These are phyloP conservation scores for Amphicarpaea edgeworthii DNA, from an alignment of 306 rosid species.

Conservation along the genomic window DNA sequence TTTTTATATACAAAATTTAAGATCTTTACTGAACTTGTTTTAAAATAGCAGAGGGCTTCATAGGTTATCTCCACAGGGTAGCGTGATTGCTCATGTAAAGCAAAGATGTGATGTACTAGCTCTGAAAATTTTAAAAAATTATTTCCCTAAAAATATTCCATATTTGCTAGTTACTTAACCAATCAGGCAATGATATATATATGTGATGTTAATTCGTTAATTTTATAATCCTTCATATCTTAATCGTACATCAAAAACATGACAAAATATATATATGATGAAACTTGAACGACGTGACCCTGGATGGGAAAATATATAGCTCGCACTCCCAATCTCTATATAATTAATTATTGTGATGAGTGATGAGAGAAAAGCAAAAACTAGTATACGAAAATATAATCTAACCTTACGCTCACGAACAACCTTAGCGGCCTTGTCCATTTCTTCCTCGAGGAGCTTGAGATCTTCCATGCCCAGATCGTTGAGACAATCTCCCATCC, in stretches of 20 bases:
- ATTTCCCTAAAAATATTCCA: not conserved
- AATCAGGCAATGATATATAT: not conserved
- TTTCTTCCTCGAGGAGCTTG: slow-evolving; percentile 64
- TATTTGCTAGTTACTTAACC: not conserved
- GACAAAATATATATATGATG: too few species aligned
- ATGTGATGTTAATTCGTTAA: not conserved
- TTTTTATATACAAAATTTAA: not conserved
- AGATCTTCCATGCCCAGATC: slow-evolving; percentile 70
- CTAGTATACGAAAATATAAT: not conserved
- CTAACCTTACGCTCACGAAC: slow-evolving; percentile 79
- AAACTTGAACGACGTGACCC: too few species aligned
- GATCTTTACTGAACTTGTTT: not conserved
- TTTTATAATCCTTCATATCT: too few species aligned
- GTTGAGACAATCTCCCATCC: slow-evolving; percentile 71
- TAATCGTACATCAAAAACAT: too few species aligned
- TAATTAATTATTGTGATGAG: too few species aligned
- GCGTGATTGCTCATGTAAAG: not conserved
- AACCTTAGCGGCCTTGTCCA: slow-evolving; percentile 60
- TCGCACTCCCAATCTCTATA: too few species aligned
- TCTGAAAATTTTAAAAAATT: not conserved
- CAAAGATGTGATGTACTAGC: not conserved
- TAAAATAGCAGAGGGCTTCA: slow-evolving; percentile 7
- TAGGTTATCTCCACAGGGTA: not conserved
- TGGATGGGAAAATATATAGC: too few species aligned
- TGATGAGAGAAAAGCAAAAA: slow-evolving; percentile 31